Evolutionary conservation across 176 grass and related monocot genomes (phyloP).

Genomic region (Avena atlantica): DNA sequence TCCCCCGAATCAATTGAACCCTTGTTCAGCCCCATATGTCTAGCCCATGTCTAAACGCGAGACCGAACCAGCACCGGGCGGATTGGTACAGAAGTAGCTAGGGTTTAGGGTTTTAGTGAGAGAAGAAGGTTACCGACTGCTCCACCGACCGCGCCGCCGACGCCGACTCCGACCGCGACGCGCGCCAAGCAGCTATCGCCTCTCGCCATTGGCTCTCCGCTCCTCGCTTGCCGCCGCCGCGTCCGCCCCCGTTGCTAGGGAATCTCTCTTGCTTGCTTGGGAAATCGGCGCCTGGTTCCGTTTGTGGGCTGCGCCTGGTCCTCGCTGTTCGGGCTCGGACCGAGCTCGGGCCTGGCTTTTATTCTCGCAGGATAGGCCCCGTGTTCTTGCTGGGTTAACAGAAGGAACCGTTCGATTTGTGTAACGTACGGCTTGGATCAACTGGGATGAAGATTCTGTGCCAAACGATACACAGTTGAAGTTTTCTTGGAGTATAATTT

Average conservation of each 20-base stretch:
- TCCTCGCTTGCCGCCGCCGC: not conserved
- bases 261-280: slow-evolving; percentile 11
- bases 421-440: not conserved
- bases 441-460: not conserved
- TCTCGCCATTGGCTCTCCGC: slow-evolving; percentile 52
- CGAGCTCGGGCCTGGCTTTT: not conserved
- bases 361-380: slow-evolving; percentile 14
- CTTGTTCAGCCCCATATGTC: not conserved
- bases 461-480: not conserved
- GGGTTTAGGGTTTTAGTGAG: slow-evolving; percentile 57
- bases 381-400: not conserved
- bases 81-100: slow-evolving; percentile 15
- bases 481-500: slow-evolving; percentile 16
- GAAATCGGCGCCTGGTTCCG: not conserved
- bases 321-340: slow-evolving; percentile 11
- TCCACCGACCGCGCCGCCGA: slow-evolving; percentile 84
- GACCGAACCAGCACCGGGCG: not conserved
- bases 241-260: not conserved
- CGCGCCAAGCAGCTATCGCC: slow-evolving; percentile 72
- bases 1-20: not conserved
- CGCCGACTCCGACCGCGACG: slow-evolving; percentile 67
- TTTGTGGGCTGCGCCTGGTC: slow-evolving; percentile 39
- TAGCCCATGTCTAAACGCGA: not conserved
- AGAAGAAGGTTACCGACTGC: slow-evolving; percentile 65
- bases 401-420: slow-evolving; percentile 2